Percentiles rank a stretch among this genome's conserved stretches.
phyloP scores from a whole-genome alignment of 306 rosid genomes.

The Cucumis melo region DNA sequence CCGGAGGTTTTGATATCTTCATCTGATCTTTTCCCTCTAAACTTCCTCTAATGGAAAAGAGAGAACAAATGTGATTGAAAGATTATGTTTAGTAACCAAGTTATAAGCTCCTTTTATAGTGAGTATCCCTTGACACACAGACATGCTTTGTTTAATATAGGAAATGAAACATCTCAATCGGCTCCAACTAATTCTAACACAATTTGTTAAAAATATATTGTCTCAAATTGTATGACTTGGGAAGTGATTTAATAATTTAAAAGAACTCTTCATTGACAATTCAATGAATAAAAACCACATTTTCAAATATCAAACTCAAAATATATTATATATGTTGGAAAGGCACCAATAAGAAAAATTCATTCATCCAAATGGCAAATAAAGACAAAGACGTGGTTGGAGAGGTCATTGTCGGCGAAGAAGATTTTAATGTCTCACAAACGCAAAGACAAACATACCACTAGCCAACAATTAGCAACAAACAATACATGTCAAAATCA shows the following conservation, averaged over 20 bases:
- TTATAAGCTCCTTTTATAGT: background rate
- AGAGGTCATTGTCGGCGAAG: background rate
- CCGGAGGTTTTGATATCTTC: background rate
- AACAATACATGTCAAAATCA: background rate
- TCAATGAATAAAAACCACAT: background rate
- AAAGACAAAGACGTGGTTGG: background rate
- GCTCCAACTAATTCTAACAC: background rate
- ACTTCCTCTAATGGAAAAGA: background rate
- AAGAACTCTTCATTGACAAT: too few species aligned
- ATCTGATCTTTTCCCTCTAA: background rate
- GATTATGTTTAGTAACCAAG: background rate
- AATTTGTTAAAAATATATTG: background rate
- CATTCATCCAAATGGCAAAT: background rate
- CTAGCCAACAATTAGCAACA: background rate
- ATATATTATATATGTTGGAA: background rate
- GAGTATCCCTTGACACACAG: too few species aligned
- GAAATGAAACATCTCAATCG: background rate
- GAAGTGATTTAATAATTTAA: too few species aligned
- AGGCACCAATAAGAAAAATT: background rate
- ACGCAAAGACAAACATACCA: background rate
- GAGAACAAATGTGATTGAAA: background rate
- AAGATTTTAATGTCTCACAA: background rate
- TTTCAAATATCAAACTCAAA: background rate
- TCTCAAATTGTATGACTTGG: background rate
- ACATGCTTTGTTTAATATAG: background rate